Percentiles rank a stretch among this genome's conserved stretches.
Conservation (phyloP, 192 early-diverging fungal species). For the Geranomyces michiganensis region DNA sequence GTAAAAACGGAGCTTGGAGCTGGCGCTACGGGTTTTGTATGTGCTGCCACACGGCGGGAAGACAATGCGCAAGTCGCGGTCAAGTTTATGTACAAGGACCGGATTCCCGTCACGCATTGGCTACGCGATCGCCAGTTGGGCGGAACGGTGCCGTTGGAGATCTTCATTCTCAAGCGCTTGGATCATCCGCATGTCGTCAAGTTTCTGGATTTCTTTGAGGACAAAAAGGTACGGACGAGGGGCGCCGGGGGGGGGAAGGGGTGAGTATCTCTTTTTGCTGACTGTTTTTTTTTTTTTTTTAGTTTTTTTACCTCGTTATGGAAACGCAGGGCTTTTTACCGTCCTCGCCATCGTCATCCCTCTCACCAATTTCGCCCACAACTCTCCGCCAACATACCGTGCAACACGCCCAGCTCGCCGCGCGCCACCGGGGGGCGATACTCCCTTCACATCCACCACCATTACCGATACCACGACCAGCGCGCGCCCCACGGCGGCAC, state of each 20-base stretch:
- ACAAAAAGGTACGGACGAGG: slow-evolving; percentile 46
- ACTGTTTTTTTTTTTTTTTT: neutral
- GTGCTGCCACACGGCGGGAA: slow-evolving; percentile 53
- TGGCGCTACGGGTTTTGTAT: slow-evolving; percentile 76
- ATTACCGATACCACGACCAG: slow-evolving; percentile 7
- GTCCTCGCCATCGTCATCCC: neutral
- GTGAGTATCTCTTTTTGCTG: slow-evolving; percentile 25
- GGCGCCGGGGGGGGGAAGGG: slow-evolving; percentile 59
- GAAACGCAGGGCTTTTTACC: slow-evolving; percentile 30
- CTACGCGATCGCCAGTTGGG: slow-evolving; percentile 26
- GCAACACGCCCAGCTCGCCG: slow-evolving; percentile 14
- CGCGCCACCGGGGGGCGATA: neutral
- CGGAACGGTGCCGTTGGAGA: slow-evolving; percentile 67
- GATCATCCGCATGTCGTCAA: slow-evolving; percentile 50
- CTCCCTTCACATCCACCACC: neutral
- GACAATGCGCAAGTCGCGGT: slow-evolving; percentile 59
- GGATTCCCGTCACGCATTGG: slow-evolving; percentile 33
- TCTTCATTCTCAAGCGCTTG: slow-evolving; percentile 65
- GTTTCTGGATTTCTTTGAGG: slow-evolving; percentile 74
- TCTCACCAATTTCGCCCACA: slow-evolving; percentile 7
- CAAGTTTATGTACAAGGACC: slow-evolving; percentile 55
- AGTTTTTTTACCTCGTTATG: slow-evolving; percentile 53
- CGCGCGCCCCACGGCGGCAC: slow-evolving; percentile 7
- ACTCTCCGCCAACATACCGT: neutral
- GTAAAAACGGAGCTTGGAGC: slow-evolving; percentile 56